A percentile compares a stretch with the other conserved stretches of the same genome.
Conservation (phyloP, 805 yeast species). For the Zygosaccharomyces gambellarensis region DNA sequence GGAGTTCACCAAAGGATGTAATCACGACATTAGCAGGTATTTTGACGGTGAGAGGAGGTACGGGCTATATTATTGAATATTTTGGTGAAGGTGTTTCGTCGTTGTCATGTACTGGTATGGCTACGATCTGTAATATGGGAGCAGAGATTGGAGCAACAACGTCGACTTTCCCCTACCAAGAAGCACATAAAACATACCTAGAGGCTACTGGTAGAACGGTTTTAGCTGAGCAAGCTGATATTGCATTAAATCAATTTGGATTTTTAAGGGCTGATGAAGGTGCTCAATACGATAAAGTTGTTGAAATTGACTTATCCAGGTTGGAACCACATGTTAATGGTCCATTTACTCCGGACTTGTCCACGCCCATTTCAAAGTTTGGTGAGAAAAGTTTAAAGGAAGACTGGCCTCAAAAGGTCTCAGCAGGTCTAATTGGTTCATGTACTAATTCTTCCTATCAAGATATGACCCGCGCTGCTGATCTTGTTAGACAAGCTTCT, state of each 20-base stretch:
- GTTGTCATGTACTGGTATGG: constrained; percentile 97
- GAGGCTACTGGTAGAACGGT: constrained; percentile 78
- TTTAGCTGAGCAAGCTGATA: constrained; percentile 76
- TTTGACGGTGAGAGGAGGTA: constrained; percentile 95
- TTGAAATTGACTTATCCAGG: constrained; percentile 80
- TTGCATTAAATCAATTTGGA: constrained; percentile 47
- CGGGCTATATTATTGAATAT: constrained; percentile 93
- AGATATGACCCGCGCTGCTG: constrained; percentile 96
- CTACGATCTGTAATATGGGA: constrained; percentile 99
- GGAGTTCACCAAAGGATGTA: constrained; percentile 97
- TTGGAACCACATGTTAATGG: constrained; percentile 96
- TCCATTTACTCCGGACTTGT: constrained; percentile 96
- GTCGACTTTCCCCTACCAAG: constrained; percentile 91
- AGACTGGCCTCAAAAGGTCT: constrained; percentile 80
- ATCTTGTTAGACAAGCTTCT: constrained; percentile 83
- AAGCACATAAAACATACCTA: constrained; percentile 72
- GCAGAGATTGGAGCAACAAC: constrained; percentile 99
- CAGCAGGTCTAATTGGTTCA: constrained; percentile 95
- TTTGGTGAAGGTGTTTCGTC: constrained; percentile 90
- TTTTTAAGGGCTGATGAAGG: constrained; percentile 81
- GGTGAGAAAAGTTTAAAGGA: constrained; percentile 63
- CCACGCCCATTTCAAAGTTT: constrained; percentile 85
- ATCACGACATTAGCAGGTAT: constrained; percentile 89
- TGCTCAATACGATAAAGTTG: constrained; percentile 85
- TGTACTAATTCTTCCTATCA: constrained; percentile 98